These are phyloP conservation scores for Exophiala spinifera DNA, from an alignment of 2,329 filamentous ascomycete species.

Conservation along the genomic window DNA sequence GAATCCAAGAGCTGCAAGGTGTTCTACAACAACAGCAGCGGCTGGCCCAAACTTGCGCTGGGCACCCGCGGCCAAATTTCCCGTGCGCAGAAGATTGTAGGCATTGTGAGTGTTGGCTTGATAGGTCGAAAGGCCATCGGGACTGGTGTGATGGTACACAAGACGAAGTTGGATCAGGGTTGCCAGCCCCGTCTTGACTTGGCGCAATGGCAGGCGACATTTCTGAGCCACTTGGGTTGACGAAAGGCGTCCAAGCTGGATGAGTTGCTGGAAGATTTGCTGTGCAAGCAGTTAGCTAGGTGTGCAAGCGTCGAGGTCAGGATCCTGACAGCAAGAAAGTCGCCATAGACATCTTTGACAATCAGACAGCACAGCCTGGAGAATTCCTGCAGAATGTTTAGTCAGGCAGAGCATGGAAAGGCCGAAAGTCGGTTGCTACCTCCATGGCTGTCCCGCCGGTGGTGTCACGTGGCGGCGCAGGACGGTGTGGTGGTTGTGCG, in stretches of 20 bases:
- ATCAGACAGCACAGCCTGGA: constrained; percentile 88
- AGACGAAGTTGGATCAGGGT: constrained; percentile 88
- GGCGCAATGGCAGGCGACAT: constrained; percentile 68
- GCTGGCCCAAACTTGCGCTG: constrained; percentile 70
- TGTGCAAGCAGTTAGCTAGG: constrained; percentile 39
- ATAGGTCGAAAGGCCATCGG: constrained; percentile 68
- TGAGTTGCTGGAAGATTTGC: constrained; percentile 79
- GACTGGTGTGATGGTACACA: constrained; percentile 68
- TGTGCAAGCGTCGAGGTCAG: neutral
- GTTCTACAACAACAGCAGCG: constrained; percentile 71
- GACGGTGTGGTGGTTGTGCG: neutral
- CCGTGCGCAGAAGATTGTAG: constrained; percentile 76
- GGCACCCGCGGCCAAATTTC: constrained; percentile 75
- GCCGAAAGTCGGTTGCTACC: neutral
- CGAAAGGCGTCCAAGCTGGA: constrained; percentile 73
- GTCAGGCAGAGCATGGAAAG: neutral
- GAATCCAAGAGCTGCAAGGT: constrained; percentile 73
- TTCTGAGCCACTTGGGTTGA: constrained; percentile 66
- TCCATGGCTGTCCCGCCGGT: constrained; percentile 2
- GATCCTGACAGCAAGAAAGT: constrained; percentile 78
- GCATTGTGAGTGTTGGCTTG: constrained; percentile 77
- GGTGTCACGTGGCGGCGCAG: constrained; percentile 3
- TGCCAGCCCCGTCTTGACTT: constrained; percentile 76
- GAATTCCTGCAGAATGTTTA: constrained; percentile 39
- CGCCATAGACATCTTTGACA: constrained; percentile 84